Conservation (phyloP, 179 eudicot species). For the Pouteria campechiana region DNA sequence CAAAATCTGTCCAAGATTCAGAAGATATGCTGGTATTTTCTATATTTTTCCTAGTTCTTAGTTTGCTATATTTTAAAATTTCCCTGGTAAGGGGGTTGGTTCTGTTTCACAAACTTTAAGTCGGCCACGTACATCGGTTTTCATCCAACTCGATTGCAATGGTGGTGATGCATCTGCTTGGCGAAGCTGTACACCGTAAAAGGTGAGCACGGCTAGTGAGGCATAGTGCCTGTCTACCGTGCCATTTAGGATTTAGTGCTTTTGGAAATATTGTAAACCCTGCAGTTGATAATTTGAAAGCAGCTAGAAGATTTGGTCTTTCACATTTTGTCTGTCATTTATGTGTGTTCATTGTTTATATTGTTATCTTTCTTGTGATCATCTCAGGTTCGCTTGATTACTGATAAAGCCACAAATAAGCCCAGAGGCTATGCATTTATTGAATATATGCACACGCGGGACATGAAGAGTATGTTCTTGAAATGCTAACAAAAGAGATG, state of each 20-base stretch:
- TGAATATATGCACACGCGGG: constrained; percentile 84
- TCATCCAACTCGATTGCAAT: constrained; percentile 62
- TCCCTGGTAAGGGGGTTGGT: constrained; percentile 89
- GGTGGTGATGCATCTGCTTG: constrained; percentile 64
- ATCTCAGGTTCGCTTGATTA: constrained; percentile 69
- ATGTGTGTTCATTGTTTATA: constrained; percentile 3
- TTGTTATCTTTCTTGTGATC: constrained; percentile 1
- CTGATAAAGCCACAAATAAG: constrained; percentile 69
- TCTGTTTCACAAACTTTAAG: constrained; percentile 47
- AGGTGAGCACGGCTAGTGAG: constrained; percentile 99
- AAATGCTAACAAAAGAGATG: too few relatives aligned
- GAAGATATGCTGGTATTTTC: constrained; percentile 77
- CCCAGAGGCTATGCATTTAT: constrained; percentile 96
- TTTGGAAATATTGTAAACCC: constrained; percentile 2
- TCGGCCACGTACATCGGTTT: constrained; percentile 46
- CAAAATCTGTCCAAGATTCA: constrained; percentile 58
- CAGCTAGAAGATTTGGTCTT: not conserved
- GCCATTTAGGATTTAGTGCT: constrained; percentile 55
- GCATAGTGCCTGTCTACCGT: constrained; percentile 90
- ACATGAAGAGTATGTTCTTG: constrained; percentile 87
- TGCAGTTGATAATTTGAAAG: constrained; percentile 7
- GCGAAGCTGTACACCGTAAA: constrained; percentile 54
- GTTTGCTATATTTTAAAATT: constrained; percentile 16
- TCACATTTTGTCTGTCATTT: not conserved
- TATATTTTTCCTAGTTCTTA: constrained; percentile 23